phyloP scores from a whole-genome alignment of 305 asterid genomes.

The Andrographis paniculata region DNA sequence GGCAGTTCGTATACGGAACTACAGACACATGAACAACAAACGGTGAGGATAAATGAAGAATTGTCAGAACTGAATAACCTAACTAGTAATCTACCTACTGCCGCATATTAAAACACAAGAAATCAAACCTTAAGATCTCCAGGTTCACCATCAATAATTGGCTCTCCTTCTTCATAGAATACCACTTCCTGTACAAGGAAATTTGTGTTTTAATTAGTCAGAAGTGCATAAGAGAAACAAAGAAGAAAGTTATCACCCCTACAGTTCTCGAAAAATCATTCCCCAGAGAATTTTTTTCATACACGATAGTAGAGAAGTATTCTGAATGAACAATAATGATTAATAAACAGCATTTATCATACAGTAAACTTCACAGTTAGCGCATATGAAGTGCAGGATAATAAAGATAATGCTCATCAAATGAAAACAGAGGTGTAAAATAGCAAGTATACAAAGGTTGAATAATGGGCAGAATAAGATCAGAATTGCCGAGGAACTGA shows the following conservation, averaged over 20 bases:
- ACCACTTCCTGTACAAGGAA: conserved; percentile 59
- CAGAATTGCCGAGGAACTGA: background rate
- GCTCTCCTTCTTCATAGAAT: conserved; percentile 94
- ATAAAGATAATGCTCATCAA: too few species aligned
- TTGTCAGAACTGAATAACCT: background rate
- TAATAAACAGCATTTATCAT: too few species aligned
- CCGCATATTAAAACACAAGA: conserved; percentile 9
- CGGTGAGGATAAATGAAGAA: conserved; percentile 14
- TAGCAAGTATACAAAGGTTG: background rate
- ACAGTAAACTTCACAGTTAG: too few species aligned
- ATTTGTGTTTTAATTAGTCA: too few species aligned
- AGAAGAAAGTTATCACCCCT: too few species aligned
- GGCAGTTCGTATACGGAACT: conserved; percentile 89
- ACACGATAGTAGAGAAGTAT: too few species aligned
- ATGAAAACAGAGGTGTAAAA: background rate
- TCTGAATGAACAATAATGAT: too few species aligned
- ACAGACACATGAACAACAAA: conserved; percentile 17
- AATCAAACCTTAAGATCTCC: conserved; percentile 83
- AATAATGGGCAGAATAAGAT: conserved; percentile 2
- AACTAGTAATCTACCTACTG: conserved; percentile 5
- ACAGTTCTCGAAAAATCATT: too few species aligned
- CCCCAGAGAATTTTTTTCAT: too few species aligned
- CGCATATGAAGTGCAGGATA: too few species aligned
- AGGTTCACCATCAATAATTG: conserved; percentile 87
- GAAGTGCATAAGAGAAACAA: too few species aligned